A percentile compares a stretch with the other conserved stretches of the same genome.
phyloP scores from a whole-genome alignment of 2,329 filamentous ascomycete species.

The Neonectria faginata region DNA sequence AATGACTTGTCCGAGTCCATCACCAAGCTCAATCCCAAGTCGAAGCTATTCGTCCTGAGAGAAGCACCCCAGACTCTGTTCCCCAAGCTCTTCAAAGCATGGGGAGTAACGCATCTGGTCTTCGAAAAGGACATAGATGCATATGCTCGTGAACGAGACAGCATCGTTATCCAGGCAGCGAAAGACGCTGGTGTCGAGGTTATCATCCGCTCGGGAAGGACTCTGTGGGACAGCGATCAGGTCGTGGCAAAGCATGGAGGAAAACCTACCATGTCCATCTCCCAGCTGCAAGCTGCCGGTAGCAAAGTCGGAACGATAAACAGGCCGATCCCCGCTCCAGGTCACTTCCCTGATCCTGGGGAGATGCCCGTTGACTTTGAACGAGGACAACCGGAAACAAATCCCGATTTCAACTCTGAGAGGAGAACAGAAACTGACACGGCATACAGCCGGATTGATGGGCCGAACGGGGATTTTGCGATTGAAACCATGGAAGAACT shows the following conservation, averaged over 20 bases:
- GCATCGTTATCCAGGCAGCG: constrained; percentile 68
- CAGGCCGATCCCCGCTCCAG: constrained; percentile 70
- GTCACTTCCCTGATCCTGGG: constrained; percentile 72
- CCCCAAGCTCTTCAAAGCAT: constrained; percentile 78
- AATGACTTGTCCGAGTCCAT: constrained; percentile 76
- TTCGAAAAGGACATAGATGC: constrained; percentile 85
- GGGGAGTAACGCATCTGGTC: constrained; percentile 80
- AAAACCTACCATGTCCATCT: constrained; percentile 80
- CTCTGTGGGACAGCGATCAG: constrained; percentile 79
- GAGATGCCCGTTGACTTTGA: constrained; percentile 69
- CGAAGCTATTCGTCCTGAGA: constrained; percentile 77
- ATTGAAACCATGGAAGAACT: constrained; percentile 79
- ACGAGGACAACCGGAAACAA: constrained; percentile 62
- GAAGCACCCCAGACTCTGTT: constrained; percentile 79
- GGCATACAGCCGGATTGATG: constrained; percentile 71
- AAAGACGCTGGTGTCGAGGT: constrained; percentile 75
- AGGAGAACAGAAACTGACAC: constrained; percentile 66
- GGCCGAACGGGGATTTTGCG: constrained; percentile 75
- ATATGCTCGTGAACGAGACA: constrained; percentile 75
- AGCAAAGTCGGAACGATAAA: constrained; percentile 72
- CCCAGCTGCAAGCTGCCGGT: constrained; percentile 73
- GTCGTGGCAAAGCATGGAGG: constrained; percentile 73
- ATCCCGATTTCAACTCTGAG: constrained; percentile 70
- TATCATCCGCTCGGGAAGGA: constrained; percentile 72
- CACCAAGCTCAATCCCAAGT: constrained; percentile 75